Base-by-base conservation (phyloP, 2,329 filamentous ascomycete genomes). In the Cordyceps cateniannulata region DNA sequence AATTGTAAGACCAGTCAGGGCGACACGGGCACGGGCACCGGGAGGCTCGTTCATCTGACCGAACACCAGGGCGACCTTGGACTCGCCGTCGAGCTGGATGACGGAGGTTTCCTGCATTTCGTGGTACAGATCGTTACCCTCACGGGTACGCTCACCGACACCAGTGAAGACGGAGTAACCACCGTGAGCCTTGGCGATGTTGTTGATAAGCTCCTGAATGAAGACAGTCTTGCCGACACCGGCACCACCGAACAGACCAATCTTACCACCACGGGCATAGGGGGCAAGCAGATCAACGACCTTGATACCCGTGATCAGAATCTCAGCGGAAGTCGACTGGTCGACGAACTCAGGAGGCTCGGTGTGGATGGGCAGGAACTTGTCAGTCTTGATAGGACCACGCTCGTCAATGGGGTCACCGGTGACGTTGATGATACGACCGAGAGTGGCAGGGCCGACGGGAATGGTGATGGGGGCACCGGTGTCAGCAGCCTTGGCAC, bases 11-110 rank as follows among this genome's bases (percentile, higher is more conserved):
- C 93, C 93, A 77, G 95, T 99, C 75, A 99, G 89, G 73, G 95
- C 95, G 74, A 99, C 95, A 96, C 95, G 93, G 77, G 95, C 95
- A 92, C 95, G 95, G 76, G 95, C 95, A 86, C 95, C 95, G 67
- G 95, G 95, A 78, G 95, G 95, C 85, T 99, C 95, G 87, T 99
- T 99, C 95, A 99, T 99, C 86, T 99, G 95, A 86, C 95, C 95
- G 83, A 99, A 99, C 70, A 99, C 95, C 70, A 99, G 84, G 67
- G 95, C 91, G 84, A 98, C 95, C 89, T 99, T 99, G 79, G 95
- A 98, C 74, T 97, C 93, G 80, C 95, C 95, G 68, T 99, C 95
- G 69, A 99, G 91, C 81, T 99, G 88, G 81, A 99, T 99, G 86
- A 99, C 95, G 76, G 90, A 91, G 70, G 95, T 99, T 84, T 99